These are phyloP conservation scores for Lipomyces yarrowii DNA, from an alignment of 1,139 yeast genomes.

Conservation along the genomic window DNA sequence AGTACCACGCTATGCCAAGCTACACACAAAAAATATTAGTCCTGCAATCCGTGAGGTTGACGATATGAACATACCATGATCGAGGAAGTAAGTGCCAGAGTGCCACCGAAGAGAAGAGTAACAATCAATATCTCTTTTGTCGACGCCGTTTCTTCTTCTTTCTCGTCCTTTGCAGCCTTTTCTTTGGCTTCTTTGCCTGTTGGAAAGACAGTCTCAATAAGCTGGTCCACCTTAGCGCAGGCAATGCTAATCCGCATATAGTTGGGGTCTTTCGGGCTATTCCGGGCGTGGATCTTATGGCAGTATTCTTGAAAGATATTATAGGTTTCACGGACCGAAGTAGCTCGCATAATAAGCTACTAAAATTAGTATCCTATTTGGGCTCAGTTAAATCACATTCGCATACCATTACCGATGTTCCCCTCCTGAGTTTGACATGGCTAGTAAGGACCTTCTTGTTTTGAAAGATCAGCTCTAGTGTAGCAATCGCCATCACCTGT, in stretches of 20 bases:
- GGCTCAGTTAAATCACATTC: background rate
- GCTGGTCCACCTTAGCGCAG: conserved; percentile 73
- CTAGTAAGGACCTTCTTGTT: conserved; percentile 70
- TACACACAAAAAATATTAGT: background rate
- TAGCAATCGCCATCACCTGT: conserved; percentile 97
- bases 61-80: conserved; percentile 33
- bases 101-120: conserved; percentile 35
- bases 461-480: conserved; percentile 81
- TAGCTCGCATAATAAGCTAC: conserved; percentile 69
- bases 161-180: conserved; percentile 14
- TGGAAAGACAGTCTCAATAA: conserved; percentile 35
- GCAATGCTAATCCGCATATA: conserved; percentile 80
- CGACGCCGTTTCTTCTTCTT: conserved; percentile 8
- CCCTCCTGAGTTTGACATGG: conserved; percentile 88
- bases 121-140: conserved; percentile 29
- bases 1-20: conserved; percentile 27
- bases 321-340: conserved; percentile 77
- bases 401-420: conserved; percentile 57
- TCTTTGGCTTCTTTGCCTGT: conserved; percentile 22
- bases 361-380: background rate
- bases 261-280: conserved; percentile 82
- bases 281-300: conserved; percentile 74
- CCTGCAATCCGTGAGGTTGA: background rate
- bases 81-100: conserved; percentile 33
- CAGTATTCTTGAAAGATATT: conserved; percentile 72